Base-by-base conservation (phyloP, 768 basidiomycete genomes). In the Aureoboletus auriporus region DNA sequence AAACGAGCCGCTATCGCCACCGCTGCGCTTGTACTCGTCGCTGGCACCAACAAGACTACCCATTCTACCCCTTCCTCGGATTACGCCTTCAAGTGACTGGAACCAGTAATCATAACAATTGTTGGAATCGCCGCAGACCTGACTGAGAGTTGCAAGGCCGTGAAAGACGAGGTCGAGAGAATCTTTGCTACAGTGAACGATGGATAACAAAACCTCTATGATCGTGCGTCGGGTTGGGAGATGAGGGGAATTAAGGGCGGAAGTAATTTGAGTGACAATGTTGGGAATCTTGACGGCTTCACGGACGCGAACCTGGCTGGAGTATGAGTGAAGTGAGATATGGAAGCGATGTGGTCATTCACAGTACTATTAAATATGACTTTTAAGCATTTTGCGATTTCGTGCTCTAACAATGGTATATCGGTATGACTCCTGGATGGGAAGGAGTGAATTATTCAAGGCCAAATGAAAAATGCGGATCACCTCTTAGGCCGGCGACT, bases 31-130 rank as follows among this genome's bases (percentile, higher is more conserved):
- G 47, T 94, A 79, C 56, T 97, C 93, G 12, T 94, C 90, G 57
- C 93, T 95, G 20, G 93, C 92, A 0, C 96, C 96, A 8, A 99
- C 95, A 35, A 89, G 67, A 63, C 89, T 96, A 1, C 95, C 95
- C 91, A 97, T 93, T 65, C 84, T 87, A 1, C 95, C 95, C 47
- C 93, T 74, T 3, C 93, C 94, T 40, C 82, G 77, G 14, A 97
- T 74, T 3, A 80, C 80, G 26, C 71, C 69, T 55, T 92, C 87
- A 54, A 95, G 71, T 0, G 84, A 85, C 56, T 83, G 85, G 62
- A 98, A 89, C 94, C 93, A 98, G 58, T 82, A 93, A 52, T 83
- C 84, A 64, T 91, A 98, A 45, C 73, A 79, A 29, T 80, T 78
- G 17, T 74, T 73, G 12, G 74, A 79, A 44, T 76, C 70, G 44